Evolutionary conservation across 2,329 filamentous ascomycete species (phyloP).

Genomic region (Diaporthe capsici): DNA sequence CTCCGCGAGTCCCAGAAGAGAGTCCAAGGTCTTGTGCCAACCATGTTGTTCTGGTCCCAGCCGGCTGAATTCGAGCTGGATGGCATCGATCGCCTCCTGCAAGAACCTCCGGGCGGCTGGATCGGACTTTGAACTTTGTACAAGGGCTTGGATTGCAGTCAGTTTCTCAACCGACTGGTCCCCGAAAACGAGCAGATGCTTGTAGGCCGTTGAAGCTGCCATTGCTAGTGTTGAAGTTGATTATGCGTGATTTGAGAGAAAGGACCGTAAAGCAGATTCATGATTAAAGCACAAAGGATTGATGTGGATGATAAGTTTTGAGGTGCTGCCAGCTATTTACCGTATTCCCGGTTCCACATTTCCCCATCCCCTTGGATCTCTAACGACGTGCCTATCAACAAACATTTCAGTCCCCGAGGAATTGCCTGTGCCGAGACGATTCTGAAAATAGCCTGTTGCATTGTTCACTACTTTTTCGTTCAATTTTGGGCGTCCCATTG

Average conservation of each 20-base stretch:
- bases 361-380: no score
- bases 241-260: not conserved
- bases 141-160: not conserved
- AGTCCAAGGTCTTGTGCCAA: not conserved
- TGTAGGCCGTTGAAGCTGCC: not conserved
- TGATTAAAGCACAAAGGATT: not conserved
- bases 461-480: not conserved
- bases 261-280: not conserved
- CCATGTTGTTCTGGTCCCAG: not conserved
- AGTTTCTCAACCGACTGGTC: constrained; percentile 4
- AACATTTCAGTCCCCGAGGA: not conserved
- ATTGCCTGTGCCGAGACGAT: not conserved
- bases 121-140: not conserved
- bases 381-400: not conserved
- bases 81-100: not conserved
- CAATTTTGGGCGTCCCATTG: not conserved
- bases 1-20: not conserved
- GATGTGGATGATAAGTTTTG: not conserved
- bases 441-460: constrained; percentile 1
- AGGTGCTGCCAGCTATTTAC: not conserved
- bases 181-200: not conserved
- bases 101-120: not conserved
- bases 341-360: no score
- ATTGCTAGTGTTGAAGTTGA: constrained; percentile 8
- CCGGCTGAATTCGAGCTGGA: not conserved